phyloP scores from a whole-genome alignment of 179 eudicot genomes.

The Drosera spatulata region DNA sequence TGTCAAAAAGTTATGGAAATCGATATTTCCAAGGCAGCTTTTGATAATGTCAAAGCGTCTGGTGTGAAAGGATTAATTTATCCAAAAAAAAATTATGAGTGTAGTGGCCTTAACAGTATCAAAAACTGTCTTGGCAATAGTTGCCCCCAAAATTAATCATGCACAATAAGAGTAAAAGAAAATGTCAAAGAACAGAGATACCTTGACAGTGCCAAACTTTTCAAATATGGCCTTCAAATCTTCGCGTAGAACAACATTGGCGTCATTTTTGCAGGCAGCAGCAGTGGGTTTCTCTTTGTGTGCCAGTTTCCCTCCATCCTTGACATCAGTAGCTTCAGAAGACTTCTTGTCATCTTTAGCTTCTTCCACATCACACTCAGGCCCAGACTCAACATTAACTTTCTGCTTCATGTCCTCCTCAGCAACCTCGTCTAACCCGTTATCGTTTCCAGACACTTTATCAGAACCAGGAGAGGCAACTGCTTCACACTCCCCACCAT shows the following conservation, averaged over 20 bases:
- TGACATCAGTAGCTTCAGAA: conserved; percentile 18
- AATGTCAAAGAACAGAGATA: conserved; percentile 11
- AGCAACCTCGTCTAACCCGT: conserved; percentile 10
- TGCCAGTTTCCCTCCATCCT: conserved; percentile 18
- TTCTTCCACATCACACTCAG: conserved; percentile 38
- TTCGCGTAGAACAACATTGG: conserved; percentile 68
- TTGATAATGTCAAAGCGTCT: too few relatives aligned
- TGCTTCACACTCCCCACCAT: conserved; percentile 19
- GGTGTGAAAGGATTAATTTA: too few relatives aligned
- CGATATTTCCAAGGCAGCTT: too few relatives aligned
- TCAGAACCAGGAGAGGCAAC: conserved; percentile 15
- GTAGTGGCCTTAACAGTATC: too few relatives aligned
- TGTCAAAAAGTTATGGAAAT: too few relatives aligned
- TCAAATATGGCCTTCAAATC: conserved; percentile 65
- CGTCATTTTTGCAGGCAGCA: conserved; percentile 36
- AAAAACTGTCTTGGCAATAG: too few relatives aligned
- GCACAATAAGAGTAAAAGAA: neutral
- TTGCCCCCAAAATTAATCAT: neutral
- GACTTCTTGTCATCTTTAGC: conserved; percentile 33
- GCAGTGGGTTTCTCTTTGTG: conserved; percentile 18
- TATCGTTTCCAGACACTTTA: conserved; percentile 20
- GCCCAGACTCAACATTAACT: conserved; percentile 18
- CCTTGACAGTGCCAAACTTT: conserved; percentile 82
- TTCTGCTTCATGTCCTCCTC: conserved; percentile 27
- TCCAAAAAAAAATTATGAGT: too few relatives aligned